Percentiles rank a stretch among this genome's conserved stretches.
Evolutionary conservation across 2,329 filamentous ascomycete species (phyloP).

Genomic region (Massarina eburnea): DNA sequence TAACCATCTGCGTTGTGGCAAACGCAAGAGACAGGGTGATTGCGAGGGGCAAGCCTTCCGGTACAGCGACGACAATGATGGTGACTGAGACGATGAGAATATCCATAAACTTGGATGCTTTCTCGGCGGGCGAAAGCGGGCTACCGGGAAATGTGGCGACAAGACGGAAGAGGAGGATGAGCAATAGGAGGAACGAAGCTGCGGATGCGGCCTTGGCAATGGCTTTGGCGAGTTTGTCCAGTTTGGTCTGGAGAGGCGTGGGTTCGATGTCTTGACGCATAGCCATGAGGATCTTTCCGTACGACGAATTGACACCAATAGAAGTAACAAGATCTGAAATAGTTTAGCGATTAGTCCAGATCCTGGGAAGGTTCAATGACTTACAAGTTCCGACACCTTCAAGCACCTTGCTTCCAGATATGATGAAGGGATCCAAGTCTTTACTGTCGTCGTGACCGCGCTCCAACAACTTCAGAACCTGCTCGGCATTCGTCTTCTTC

Average conservation of each 20-base stretch:
- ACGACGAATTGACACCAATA: conserved; percentile 56
- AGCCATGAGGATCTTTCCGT: conserved; percentile 58
- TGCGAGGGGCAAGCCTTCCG: conserved; percentile 38
- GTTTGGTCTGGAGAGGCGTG: conserved; percentile 57
- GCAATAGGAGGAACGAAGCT: conserved; percentile 41
- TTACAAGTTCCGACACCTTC: conserved; percentile 53
- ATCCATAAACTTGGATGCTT: conserved; percentile 41
- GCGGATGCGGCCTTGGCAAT: conserved; percentile 53
- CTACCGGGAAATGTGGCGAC: conserved; percentile 35
- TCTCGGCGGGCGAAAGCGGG: conserved; percentile 28
- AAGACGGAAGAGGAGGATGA: conserved; percentile 43
- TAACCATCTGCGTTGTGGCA: conserved; percentile 35
- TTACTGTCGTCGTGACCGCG: conserved; percentile 52
- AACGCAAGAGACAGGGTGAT: conserved; percentile 34
- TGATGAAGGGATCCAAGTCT: conserved; percentile 65
- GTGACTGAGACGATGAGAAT: conserved; percentile 45
- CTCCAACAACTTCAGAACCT: conserved; percentile 59
- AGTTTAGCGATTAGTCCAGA: conserved; percentile 17
- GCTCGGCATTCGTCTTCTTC: conserved; percentile 64
- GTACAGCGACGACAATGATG: conserved; percentile 44
- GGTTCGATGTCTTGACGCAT: conserved; percentile 55
- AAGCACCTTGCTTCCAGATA: conserved; percentile 57
- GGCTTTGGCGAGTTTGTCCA: conserved; percentile 53
- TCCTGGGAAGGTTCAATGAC: not conserved
- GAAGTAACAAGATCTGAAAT: conserved; percentile 51